These are phyloP conservation scores for Mucor velutinosus DNA, from an alignment of 371 early-diverging fungal species.

Conservation along the genomic window DNA sequence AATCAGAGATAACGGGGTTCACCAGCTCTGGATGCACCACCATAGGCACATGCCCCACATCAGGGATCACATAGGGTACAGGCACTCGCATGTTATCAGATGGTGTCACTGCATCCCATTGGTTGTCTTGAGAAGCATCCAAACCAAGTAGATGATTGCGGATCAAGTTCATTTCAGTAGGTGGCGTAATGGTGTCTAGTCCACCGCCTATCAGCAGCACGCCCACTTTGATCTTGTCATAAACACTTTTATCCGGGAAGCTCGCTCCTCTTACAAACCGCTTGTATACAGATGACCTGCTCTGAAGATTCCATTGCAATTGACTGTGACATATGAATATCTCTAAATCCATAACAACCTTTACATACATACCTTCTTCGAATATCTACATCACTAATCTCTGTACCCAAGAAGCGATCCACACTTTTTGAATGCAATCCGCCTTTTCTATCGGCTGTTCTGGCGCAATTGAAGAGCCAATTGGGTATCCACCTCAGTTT, in stretches of 20 bases:
- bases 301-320: constrained; percentile 64
- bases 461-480: constrained; percentile 55
- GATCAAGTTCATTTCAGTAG: constrained; percentile 48
- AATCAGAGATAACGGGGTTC: constrained; percentile 66
- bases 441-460: constrained; percentile 65
- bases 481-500: constrained; percentile 55
- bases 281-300: constrained; percentile 59
- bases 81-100: constrained; percentile 40
- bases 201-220: constrained; percentile 64
- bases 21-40: constrained; percentile 67
- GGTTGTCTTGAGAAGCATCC: constrained; percentile 21
- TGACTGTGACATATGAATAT: constrained; percentile 39
- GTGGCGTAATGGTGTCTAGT: constrained; percentile 55
- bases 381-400: constrained; percentile 38
- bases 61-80: constrained; percentile 62
- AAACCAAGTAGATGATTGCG: constrained; percentile 43
- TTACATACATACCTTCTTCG: constrained; percentile 31
- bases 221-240: constrained; percentile 54
- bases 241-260: constrained; percentile 49
- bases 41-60: constrained; percentile 71
- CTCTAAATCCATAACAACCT: background rate
- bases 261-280: constrained; percentile 52
- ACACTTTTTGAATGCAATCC: constrained; percentile 64
- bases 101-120: constrained; percentile 18
- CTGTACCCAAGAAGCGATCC: constrained; percentile 55